These are phyloP conservation scores for Ramaria sp. DNA, from an alignment of 768 basidiomycete genomes.

Conservation along the genomic window DNA sequence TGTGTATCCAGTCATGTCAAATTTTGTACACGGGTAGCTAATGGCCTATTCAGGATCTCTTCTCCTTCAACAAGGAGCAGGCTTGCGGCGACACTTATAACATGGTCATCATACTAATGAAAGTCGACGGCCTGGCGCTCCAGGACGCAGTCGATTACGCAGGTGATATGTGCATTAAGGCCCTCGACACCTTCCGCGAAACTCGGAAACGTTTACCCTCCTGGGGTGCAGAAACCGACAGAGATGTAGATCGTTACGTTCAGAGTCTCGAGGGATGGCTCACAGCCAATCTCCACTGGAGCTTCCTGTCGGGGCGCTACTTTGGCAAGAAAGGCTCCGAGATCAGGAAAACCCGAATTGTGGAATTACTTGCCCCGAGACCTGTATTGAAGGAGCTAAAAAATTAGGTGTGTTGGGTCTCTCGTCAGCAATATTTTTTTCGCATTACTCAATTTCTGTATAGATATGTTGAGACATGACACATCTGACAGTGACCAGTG, in stretches of 20 bases:
- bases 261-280: conserved; percentile 31
- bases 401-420: no score
- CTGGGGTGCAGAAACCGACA: conserved; percentile 52
- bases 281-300: conserved; percentile 64
- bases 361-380: conserved; percentile 36
- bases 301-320: conserved; percentile 58
- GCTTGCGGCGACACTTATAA: conserved; percentile 32
- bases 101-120: conserved; percentile 31
- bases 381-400: no score
- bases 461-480: no score
- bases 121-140: conserved; percentile 22
- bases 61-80: conserved; percentile 31
- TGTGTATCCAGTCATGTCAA: conserved; percentile 12
- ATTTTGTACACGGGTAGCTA: not conserved
- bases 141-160: conserved; percentile 30
- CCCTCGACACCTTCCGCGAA: conserved; percentile 23
- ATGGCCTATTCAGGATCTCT: conserved; percentile 23
- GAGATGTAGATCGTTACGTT: conserved; percentile 36
- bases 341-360: conserved; percentile 42
- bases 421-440: no score
- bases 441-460: no score
- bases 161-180: conserved; percentile 20
- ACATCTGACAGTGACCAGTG: no score
- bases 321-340: conserved; percentile 47
- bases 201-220: conserved; percentile 36